These are phyloP conservation scores for Fusarium sp. DNA, from an alignment of 2,329 filamentous ascomycete genomes.

Conservation along the genomic window DNA sequence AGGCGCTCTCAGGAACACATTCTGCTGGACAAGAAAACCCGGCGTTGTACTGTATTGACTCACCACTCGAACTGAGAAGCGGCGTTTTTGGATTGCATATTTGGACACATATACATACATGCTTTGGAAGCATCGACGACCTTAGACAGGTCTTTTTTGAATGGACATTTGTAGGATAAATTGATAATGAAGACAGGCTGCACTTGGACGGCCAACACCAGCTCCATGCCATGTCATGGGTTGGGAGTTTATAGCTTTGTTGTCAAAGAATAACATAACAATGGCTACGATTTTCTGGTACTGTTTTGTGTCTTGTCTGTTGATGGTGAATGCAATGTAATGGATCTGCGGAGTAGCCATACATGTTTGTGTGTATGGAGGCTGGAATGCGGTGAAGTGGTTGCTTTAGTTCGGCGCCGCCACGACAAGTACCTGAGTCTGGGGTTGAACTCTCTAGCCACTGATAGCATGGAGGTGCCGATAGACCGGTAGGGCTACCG, in stretches of 20 bases:
- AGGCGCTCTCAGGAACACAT: slow-evolving; percentile 37
- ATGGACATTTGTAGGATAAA: slow-evolving; percentile 38
- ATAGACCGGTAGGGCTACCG: background rate
- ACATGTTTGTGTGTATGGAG: slow-evolving; percentile 1
- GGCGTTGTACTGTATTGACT: slow-evolving; percentile 41
- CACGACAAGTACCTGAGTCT: slow-evolving; percentile 27
- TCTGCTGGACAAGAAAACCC: slow-evolving; percentile 39
- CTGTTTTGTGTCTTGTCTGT: background rate
- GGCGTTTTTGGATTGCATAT: slow-evolving; percentile 40
- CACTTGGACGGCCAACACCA: slow-evolving; percentile 26
- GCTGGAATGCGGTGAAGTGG: slow-evolving; percentile 31
- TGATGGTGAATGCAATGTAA: background rate
- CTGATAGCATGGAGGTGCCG: slow-evolving; percentile 11
- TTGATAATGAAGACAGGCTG: slow-evolving; percentile 42
- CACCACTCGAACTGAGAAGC: slow-evolving; percentile 35
- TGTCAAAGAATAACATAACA: slow-evolving; percentile 39
- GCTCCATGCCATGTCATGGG: slow-evolving; percentile 14
- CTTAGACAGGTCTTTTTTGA: slow-evolving; percentile 42
- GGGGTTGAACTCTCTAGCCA: slow-evolving; percentile 32
- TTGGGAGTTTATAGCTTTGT: slow-evolving; percentile 21
- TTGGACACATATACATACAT: slow-evolving; percentile 32
- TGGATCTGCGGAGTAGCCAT: too few species aligned
- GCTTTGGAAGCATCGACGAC: slow-evolving; percentile 39
- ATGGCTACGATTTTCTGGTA: slow-evolving; percentile 13
- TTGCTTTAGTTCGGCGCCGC: slow-evolving; percentile 27